Evolutionary conservation across 2,329 filamentous ascomycete species (phyloP), one percentile per base, ranked within the genome.

Genomic region (Colletotrichum sp.): DNA sequence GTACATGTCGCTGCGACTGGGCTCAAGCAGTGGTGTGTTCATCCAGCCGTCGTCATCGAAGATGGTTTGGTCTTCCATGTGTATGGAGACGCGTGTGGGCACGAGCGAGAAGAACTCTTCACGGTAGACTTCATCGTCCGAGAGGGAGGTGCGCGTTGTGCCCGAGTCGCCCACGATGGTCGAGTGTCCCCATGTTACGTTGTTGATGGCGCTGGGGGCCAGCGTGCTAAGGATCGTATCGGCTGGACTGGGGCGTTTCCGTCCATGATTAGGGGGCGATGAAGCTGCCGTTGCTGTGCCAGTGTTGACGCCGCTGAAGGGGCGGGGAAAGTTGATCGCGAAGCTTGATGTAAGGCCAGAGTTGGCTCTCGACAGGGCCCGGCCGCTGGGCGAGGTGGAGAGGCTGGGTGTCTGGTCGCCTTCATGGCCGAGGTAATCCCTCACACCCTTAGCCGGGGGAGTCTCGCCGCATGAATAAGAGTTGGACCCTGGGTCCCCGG

Each of bases 11-110:
- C 83, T 81, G n/a, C 86, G 86, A 34, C 79, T 84, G 6, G 87
- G 83, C 57, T 92, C 88, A 18, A 93, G 84, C 4, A 93, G 82
- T 6, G 92, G 88, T 5, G 87, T 86, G 24, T 85, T 87, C 78
- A 93, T 86, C 86, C 91, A 93, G 15, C 91, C 91, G 78, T 93
- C 92, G 66, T 93, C 91, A 76, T 93, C 92, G 77, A 93, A 93
- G 24, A 89, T 86, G n/a, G 87, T 87, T 75, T 92, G 90, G 75
- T 93, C 91, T 78, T 90, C 88, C 76, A 93, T 85, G 8, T 86
- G 84, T 8, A 92, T 84, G 2, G 86, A 84, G 7, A 91, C 87
- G 27, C 84, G 86, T 18, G 88, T 84, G 7, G 89, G 88, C 4
- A 90, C 84, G 74, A 89, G 80, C 11, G 86, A 83, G 6, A 87